Conservation (phyloP, 768 basidiomycete genomes). For the Suillus occidentalis region DNA sequence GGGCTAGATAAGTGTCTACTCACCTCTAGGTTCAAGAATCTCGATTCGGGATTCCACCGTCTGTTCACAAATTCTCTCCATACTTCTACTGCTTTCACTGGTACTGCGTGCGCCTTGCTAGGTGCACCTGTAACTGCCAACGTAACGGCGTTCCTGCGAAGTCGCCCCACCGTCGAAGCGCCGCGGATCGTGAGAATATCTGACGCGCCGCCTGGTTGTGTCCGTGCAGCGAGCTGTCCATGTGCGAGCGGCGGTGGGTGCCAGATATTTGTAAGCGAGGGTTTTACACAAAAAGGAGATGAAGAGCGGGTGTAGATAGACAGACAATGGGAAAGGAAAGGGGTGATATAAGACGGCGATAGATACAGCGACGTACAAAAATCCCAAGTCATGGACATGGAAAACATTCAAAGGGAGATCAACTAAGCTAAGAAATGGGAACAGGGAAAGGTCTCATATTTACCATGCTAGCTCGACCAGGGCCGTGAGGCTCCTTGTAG, state of each 20-base stretch:
- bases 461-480: slow-evolving; percentile 61
- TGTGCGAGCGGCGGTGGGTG: slow-evolving; percentile 27
- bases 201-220: slow-evolving; percentile 37
- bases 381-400: slow-evolving; percentile 8
- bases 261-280: slow-evolving; percentile 19
- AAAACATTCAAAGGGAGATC: slow-evolving; percentile 19
- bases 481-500: slow-evolving; percentile 48
- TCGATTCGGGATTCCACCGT: slow-evolving; percentile 67
- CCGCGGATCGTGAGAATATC: slow-evolving; percentile 67
- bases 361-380: slow-evolving; percentile 7
- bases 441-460: slow-evolving; percentile 48
- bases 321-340: slow-evolving; percentile 1
- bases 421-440: slow-evolving; percentile 17
- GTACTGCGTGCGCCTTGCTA: slow-evolving; percentile 21
- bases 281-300: slow-evolving; percentile 29
- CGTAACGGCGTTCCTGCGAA: slow-evolving; percentile 60
- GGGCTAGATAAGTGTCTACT: slow-evolving; percentile 28
- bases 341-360: slow-evolving; percentile 2
- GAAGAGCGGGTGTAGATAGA: slow-evolving; percentile 18
- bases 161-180: slow-evolving; percentile 55
- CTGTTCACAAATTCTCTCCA: slow-evolving; percentile 75
- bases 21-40: slow-evolving; percentile 83
- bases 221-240: slow-evolving; percentile 42
- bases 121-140: slow-evolving; percentile 12
- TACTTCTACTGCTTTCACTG: slow-evolving; percentile 52